Evolutionary conservation across 2,329 filamentous ascomycete genomes (phyloP).

Genomic region (Zymoseptoria tritici): DNA sequence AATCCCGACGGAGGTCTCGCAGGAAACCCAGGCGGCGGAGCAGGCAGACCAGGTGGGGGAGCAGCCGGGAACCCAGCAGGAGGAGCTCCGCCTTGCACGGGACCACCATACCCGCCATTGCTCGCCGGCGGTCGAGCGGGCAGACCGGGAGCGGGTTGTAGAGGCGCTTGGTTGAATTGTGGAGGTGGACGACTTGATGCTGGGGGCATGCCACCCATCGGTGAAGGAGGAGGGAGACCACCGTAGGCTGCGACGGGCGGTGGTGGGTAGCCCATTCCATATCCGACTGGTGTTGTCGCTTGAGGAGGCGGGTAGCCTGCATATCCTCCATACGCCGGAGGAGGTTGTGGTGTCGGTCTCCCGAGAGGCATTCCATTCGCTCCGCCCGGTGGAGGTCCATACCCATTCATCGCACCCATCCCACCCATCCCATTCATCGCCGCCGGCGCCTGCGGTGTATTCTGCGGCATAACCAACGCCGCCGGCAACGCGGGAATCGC

Average conservation of each 20-base stretch:
- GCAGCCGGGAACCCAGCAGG: constrained; percentile 31
- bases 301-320: not conserved
- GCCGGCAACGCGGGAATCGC: constrained; percentile 69
- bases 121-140: constrained; percentile 64
- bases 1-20: constrained; percentile 42
- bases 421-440: constrained; percentile 32
- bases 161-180: constrained; percentile 37
- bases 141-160: constrained; percentile 53
- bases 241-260: constrained; percentile 5
- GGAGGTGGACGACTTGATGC: constrained; percentile 9
- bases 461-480: constrained; percentile 53
- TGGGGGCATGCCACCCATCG: constrained; percentile 10
- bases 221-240: constrained; percentile 10
- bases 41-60: constrained; percentile 38
- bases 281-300: not conserved
- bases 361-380: constrained; percentile 26
- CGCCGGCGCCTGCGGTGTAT: constrained; percentile 36
- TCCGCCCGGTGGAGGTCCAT: constrained; percentile 33
- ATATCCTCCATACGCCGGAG: constrained; percentile 13
- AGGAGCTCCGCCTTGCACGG: constrained; percentile 39
- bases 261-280: not conserved
- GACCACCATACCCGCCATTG: constrained; percentile 61
- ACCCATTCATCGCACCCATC: constrained; percentile 3
- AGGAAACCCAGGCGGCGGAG: constrained; percentile 31
- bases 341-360: constrained; percentile 15